Evolutionary conservation across 768 basidiomycete species (phyloP).

Genomic region (Crassisporium funariophilum): DNA sequence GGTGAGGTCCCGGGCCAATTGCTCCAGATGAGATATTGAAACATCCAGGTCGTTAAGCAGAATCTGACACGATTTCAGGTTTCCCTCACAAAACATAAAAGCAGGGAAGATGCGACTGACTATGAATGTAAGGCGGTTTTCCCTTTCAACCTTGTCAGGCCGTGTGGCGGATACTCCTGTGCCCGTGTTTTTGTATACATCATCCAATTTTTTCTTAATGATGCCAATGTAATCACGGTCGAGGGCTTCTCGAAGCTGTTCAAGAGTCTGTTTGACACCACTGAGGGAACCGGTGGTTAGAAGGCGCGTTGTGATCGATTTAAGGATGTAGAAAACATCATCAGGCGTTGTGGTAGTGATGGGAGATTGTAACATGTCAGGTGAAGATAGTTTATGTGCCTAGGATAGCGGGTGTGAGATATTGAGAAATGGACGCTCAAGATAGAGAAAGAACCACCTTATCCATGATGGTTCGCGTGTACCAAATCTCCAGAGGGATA

Average conservation of each 20-base stretch:
- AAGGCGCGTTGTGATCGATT: constrained; percentile 76
- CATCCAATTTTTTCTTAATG: constrained; percentile 85
- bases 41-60: constrained; percentile 94
- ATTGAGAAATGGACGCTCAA: neutral
- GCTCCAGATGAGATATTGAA: constrained; percentile 87
- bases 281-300: constrained; percentile 73
- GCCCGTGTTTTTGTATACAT: constrained; percentile 68
- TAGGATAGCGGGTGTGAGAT: constrained; percentile 30
- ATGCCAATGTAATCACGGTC: constrained; percentile 83
- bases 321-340: constrained; percentile 95
- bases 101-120: constrained; percentile 54
- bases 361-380: constrained; percentile 66
- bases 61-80: constrained; percentile 49
- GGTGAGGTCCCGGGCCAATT: constrained; percentile 68
- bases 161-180: constrained; percentile 47
- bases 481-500: constrained; percentile 91
- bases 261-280: constrained; percentile 59
- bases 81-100: neutral
- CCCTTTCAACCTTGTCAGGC: constrained; percentile 78
- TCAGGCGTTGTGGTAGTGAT: constrained; percentile 81
- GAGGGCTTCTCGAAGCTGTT: constrained; percentile 69
- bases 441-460: constrained; percentile 52
- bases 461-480: constrained; percentile 80
- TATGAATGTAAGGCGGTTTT: constrained; percentile 78
- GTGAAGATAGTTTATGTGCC: constrained; percentile 86